Base-by-base conservation (phyloP, 345 rosid genomes). In the Carallia brachiata region DNA sequence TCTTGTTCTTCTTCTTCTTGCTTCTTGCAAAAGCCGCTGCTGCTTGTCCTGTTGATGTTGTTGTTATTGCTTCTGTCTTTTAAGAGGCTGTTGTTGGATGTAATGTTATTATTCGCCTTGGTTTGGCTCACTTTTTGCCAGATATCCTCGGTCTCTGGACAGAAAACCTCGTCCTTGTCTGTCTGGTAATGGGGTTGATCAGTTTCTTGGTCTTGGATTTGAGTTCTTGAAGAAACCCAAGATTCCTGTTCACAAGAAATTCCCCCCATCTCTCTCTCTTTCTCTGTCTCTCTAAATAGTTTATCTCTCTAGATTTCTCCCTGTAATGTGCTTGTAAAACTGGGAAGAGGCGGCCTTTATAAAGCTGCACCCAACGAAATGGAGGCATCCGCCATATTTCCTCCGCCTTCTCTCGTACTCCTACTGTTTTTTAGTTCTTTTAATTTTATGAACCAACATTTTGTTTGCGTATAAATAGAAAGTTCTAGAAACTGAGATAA, bases 1-100 rank as follows among this genome's bases (percentile, higher is more conserved):
- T 32, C 34, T 32, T 23, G 50, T 80, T 90, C 89, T 84, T 93
- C 84, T 87, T 93, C 79, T 78, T 89, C 74, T 37, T 63, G 4
- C 32, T 73, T 44, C 50, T 44, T 44, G 50, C 50, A 44, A 44
- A 3, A 44, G 23, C 23, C 23, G 23, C 16, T 44, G 10, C 50
- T 44, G 10, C 16, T 44, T 77, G 60, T 7, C 39, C 76, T 40
- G 23, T 68, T 23, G 23, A 0, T 23, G 23, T 23, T 23, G 47
- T 40, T 40, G 47, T 40, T 50, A 5, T 36, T 19, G 23, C 62
- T 61, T 69, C 69, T 61, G 34, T 7, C 44, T n/a, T 65, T 47
- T 6, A 47, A 34, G 6, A 9, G 34, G 1, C 32, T 65, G n/a
- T 17, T 67, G 62, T 19, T 48, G 18, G 9, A 57, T 53, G 1